These are phyloP conservation scores for Marvania coccoides DNA, from an alignment of 139 green algal species.

Conservation along the genomic window DNA sequence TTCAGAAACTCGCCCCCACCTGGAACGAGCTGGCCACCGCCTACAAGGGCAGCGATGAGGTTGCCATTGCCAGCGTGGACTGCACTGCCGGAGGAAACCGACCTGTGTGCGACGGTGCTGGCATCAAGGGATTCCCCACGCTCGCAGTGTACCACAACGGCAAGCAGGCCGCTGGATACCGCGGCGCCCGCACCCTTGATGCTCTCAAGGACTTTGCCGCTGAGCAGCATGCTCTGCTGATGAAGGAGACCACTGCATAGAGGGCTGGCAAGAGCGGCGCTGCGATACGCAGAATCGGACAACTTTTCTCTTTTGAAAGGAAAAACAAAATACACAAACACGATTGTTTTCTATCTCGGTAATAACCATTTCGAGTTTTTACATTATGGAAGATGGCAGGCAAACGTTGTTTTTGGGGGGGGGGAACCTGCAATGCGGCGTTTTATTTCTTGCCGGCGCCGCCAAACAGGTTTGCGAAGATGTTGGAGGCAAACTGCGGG, in stretches of 20 bases:
- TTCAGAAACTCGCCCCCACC: conserved; percentile 18
- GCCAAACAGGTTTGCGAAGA: conserved; percentile 84
- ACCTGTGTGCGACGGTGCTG: conserved; percentile 17
- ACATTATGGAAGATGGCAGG: too few species aligned
- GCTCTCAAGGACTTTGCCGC: conserved; percentile 11
- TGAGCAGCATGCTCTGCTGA: neutral
- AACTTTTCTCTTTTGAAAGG: too few species aligned
- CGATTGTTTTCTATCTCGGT: too few species aligned
- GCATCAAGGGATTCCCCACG: conserved; percentile 25
- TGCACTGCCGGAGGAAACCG: conserved; percentile 27
- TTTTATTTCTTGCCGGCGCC: too few species aligned
- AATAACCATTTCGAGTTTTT: too few species aligned
- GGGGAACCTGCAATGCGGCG: too few species aligned
- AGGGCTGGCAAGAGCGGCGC: too few species aligned
- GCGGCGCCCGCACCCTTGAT: conserved; percentile 10
- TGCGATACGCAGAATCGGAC: too few species aligned
- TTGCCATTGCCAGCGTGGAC: conserved; percentile 18
- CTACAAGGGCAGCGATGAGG: conserved; percentile 13
- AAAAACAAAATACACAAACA: too few species aligned
- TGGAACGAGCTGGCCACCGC: conserved; percentile 19
- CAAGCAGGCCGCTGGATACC: conserved; percentile 4
- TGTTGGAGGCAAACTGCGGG: conserved; percentile 48
- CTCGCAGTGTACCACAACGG: conserved; percentile 20
- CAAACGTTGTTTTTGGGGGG: too few species aligned
- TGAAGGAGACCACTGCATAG: conserved; percentile 11